A percentile compares a stretch with the other conserved stretches of the same genome.
Evolutionary conservation across 768 basidiomycete genomes (phyloP).

Genomic region (Auriscalpium orientale): DNA sequence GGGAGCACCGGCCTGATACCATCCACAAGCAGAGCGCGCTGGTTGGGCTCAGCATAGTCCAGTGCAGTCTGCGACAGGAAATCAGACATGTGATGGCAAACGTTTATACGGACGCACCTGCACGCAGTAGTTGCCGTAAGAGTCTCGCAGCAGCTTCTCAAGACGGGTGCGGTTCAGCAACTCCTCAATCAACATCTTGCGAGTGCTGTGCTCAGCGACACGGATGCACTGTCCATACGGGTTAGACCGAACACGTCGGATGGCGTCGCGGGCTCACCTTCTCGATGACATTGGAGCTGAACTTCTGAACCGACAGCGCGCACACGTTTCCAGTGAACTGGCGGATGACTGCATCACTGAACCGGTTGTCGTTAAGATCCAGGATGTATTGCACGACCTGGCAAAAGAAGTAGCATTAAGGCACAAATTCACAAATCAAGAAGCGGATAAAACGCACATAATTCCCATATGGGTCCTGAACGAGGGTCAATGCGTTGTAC

Average conservation of each 20-base stretch:
- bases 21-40: slow-evolving; percentile 89
- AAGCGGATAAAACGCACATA: slow-evolving; percentile 45
- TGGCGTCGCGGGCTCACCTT: slow-evolving; percentile 44
- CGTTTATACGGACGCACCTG: slow-evolving; percentile 41
- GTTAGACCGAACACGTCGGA: not conserved
- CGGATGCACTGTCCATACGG: slow-evolving; percentile 52
- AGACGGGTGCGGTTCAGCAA: slow-evolving; percentile 88
- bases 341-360: slow-evolving; percentile 95
- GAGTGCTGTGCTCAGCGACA: slow-evolving; percentile 90
- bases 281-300: slow-evolving; percentile 98
- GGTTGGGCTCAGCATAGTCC: slow-evolving; percentile 93
- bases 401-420: slow-evolving; percentile 4
- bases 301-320: slow-evolving; percentile 96
- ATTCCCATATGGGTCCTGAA: slow-evolving; percentile 95
- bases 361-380: slow-evolving; percentile 96
- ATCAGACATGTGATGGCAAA: not conserved
- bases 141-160: slow-evolving; percentile 93
- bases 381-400: slow-evolving; percentile 97
- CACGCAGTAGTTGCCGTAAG: slow-evolving; percentile 94
- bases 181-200: slow-evolving; percentile 93
- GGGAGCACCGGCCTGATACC: slow-evolving; percentile 98
- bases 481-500: slow-evolving; percentile 93
- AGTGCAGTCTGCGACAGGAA: slow-evolving; percentile 67
- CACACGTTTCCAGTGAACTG: slow-evolving; percentile 98
- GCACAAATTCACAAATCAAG: not conserved